These are phyloP conservation scores for Coemansia sp. DNA, from an alignment of 371 early-diverging fungal species.

Conservation along the genomic window DNA sequence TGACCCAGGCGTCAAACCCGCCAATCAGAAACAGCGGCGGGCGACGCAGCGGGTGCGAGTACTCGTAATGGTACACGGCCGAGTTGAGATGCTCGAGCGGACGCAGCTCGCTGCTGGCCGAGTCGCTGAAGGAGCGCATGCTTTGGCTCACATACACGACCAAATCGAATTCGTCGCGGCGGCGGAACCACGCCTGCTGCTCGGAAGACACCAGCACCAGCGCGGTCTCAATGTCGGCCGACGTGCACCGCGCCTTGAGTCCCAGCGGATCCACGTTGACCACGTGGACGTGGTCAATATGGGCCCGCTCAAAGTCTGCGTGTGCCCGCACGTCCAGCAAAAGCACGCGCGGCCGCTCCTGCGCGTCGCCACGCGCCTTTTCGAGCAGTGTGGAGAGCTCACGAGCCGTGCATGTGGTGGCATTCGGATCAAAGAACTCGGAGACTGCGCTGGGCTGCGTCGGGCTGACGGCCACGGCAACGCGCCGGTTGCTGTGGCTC, in stretches of 20 bases:
- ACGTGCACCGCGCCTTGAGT: constrained; percentile 58
- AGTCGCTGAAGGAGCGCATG: constrained; percentile 32
- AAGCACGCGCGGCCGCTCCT: constrained; percentile 54
- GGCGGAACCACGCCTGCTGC: constrained; percentile 62
- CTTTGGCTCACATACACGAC: constrained; percentile 74
- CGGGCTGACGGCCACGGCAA: constrained; percentile 22
- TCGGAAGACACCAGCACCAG: constrained; percentile 52
- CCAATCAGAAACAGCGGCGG: constrained; percentile 72
- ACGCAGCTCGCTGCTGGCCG: constrained; percentile 17
- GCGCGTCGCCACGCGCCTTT: constrained; percentile 45
- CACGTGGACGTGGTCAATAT: constrained; percentile 66
- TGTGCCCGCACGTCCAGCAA: constrained; percentile 82
- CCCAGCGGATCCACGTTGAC: constrained; percentile 82
- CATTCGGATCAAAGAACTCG: constrained; percentile 9
- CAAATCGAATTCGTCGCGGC: constrained; percentile 68
- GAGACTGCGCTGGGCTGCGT: constrained; percentile 9
- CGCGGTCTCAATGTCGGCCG: constrained; percentile 53
- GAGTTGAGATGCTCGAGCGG: constrained; percentile 51
- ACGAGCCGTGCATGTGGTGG: constrained; percentile 50
- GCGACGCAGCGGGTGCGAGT: constrained; percentile 51
- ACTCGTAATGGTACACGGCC: constrained; percentile 66
- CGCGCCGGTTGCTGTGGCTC: constrained; percentile 5
- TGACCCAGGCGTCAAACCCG: constrained; percentile 74
- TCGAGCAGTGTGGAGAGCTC: constrained; percentile 54
- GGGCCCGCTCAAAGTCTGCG: constrained; percentile 66